phyloP scores from a whole-genome alignment of 2,329 filamentous ascomycete species.

The Beauveria varroae region DNA sequence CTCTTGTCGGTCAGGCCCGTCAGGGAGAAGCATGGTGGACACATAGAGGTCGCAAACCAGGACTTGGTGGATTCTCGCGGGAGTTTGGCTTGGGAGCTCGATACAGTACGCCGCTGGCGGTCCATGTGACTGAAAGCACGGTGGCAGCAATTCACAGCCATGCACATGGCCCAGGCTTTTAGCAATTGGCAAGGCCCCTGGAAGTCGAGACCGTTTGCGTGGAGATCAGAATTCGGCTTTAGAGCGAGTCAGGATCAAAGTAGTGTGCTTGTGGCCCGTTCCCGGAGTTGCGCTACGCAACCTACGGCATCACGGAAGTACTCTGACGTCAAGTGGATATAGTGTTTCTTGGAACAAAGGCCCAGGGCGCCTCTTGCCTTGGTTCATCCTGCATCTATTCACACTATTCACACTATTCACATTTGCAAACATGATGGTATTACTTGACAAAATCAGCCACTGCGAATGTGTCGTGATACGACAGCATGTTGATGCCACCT shows the following conservation, averaged over 20 bases:
- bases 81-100: not conserved
- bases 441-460: not conserved
- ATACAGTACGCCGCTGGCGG: not conserved
- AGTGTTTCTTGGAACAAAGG: not conserved
- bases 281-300: not conserved
- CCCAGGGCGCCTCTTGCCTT: not conserved
- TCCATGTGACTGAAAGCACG: not conserved
- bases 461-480: not conserved
- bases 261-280: not conserved
- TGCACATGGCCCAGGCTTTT: not conserved
- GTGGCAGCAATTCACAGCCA: not conserved
- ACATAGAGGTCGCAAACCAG: not conserved
- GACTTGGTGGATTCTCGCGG: not conserved
- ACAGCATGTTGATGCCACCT: not conserved
- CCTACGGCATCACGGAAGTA: not conserved
- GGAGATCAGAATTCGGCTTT: not conserved
- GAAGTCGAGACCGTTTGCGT: conserved; percentile 8
- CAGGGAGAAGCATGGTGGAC: not conserved
- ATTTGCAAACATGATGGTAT: not conserved
- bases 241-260: conserved; percentile 4
- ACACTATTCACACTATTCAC: too few species aligned
- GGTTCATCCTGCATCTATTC: not conserved
- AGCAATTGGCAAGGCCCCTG: not conserved
- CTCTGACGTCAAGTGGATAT: conserved; percentile 10
- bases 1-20: not conserved